These are phyloP conservation scores for Gossypium trilobum DNA, from an alignment of 441 rosid species.

Conservation along the genomic window DNA sequence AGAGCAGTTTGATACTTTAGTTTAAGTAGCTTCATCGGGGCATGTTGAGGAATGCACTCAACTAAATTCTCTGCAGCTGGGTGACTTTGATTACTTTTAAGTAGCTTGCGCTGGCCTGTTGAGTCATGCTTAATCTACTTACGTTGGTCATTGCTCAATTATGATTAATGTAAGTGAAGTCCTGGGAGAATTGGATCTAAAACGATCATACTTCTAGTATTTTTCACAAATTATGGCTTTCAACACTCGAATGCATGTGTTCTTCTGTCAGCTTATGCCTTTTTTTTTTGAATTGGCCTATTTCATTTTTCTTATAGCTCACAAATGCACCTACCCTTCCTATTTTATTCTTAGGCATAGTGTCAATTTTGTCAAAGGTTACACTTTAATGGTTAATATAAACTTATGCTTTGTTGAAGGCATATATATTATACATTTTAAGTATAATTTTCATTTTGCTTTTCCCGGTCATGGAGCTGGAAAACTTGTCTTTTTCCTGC, in stretches of 20 bases:
- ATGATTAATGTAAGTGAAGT: background rate
- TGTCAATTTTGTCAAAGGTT: background rate
- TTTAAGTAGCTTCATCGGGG: background rate
- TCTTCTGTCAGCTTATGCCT: background rate
- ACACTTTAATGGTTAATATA: background rate
- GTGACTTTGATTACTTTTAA: constrained; percentile 7
- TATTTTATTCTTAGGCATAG: background rate
- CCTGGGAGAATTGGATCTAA: background rate
- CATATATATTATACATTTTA: background rate
- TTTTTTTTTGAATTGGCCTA: background rate
- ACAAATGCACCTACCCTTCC: background rate
- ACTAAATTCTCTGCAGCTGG: background rate
- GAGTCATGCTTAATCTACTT: background rate
- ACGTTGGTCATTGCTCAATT: background rate
- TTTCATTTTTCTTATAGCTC: background rate
- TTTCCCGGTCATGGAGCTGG: background rate
- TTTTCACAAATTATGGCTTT: background rate
- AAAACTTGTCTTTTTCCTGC: background rate
- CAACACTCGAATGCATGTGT: background rate
- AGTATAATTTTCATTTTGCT: background rate
- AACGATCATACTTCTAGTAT: background rate
- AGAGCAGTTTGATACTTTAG: background rate
- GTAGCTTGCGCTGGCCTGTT: background rate
- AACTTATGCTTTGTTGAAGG: background rate
- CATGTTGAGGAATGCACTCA: background rate